Evolutionary conservation across 176 grass and related monocot species (phyloP).

Genomic region (Phoenix dactylifera): DNA sequence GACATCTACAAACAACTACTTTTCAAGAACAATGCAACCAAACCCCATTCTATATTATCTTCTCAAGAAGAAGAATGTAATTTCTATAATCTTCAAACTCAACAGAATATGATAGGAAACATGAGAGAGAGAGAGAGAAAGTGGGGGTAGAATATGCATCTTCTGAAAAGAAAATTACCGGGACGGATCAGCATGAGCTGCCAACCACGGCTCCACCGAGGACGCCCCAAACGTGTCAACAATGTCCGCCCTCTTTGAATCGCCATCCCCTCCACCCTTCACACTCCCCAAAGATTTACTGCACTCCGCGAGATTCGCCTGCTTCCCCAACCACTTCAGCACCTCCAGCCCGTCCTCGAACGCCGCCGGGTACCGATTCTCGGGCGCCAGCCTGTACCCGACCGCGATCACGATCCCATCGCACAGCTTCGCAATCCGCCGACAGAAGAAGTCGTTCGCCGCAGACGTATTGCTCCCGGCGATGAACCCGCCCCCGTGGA

Average conservation of each 20-base stretch:
- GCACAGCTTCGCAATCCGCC: slow-evolving; percentile 75
- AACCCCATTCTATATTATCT: too few species aligned
- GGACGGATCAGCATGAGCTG: slow-evolving; percentile 71
- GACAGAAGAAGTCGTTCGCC: slow-evolving; percentile 77
- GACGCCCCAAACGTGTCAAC: slow-evolving; percentile 67
- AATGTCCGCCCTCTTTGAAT: slow-evolving; percentile 26
- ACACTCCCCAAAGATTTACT: slow-evolving; percentile 5
- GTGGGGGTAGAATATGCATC: too few species aligned
- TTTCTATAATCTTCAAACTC: too few species aligned
- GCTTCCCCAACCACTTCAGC: slow-evolving; percentile 76
- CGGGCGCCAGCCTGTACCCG: slow-evolving; percentile 67
- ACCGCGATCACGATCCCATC: slow-evolving; percentile 70
- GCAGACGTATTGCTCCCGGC: slow-evolving; percentile 57
- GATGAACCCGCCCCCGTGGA: slow-evolving; percentile 74
- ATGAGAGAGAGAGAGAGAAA: too few species aligned
- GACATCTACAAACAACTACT: too few species aligned
- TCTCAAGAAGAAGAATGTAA: too few species aligned
- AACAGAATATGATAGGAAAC: too few species aligned
- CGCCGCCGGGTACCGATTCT: slow-evolving; percentile 70
- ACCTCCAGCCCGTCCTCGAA: slow-evolving; percentile 87
- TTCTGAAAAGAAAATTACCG: slow-evolving; percentile 32
- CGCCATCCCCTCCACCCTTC: slow-evolving; percentile 23
- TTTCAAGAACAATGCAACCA: too few species aligned
- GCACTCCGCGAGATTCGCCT: slow-evolving; percentile 51
- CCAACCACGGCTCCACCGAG: slow-evolving; percentile 79